These are phyloP conservation scores for Monilinia fructicola DNA, from an alignment of 2,329 filamentous ascomycete species.

Conservation along the genomic window DNA sequence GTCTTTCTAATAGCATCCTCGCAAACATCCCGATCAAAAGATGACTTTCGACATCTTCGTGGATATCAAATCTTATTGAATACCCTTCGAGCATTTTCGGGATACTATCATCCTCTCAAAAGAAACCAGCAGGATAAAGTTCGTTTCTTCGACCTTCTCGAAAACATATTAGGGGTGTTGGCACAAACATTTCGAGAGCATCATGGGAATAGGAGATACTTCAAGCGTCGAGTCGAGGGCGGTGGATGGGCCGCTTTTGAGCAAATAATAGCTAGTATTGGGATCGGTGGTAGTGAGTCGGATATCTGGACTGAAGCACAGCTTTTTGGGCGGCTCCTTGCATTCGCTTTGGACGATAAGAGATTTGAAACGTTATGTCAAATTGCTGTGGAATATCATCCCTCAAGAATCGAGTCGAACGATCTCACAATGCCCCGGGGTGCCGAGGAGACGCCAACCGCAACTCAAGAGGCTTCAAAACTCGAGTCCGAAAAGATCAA, in stretches of 20 bases:
- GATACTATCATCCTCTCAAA: conserved; percentile 70
- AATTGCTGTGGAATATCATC: conserved; percentile 43
- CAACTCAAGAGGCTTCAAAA: neutral
- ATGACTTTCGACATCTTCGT: conserved; percentile 77
- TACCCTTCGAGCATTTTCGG: conserved; percentile 68
- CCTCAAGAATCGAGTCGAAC: conserved; percentile 12
- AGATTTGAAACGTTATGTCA: conserved; percentile 69
- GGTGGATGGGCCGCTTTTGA: conserved; percentile 79
- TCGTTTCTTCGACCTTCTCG: conserved; percentile 66
- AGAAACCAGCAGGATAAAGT: conserved; percentile 61
- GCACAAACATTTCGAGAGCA: conserved; percentile 68
- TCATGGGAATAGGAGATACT: conserved; percentile 84
- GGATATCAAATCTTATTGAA: conserved; percentile 76
- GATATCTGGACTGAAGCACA: conserved; percentile 69
- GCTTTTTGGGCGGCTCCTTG: conserved; percentile 78
- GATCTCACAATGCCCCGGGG: conserved; percentile 1
- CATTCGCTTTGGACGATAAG: conserved; percentile 78
- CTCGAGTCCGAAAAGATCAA: conserved; percentile 12
- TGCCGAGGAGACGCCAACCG: conserved; percentile 1
- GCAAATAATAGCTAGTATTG: conserved; percentile 67
- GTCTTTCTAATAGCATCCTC: conserved; percentile 44
- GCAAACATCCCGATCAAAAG: conserved; percentile 57
- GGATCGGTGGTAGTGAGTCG: conserved; percentile 62
- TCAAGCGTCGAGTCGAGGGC: conserved; percentile 70
- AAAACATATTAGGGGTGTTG: conserved; percentile 70